Evolutionary conservation across 129 eudicot genomes (phyloP).

Genomic region (Lonicera japonica): DNA sequence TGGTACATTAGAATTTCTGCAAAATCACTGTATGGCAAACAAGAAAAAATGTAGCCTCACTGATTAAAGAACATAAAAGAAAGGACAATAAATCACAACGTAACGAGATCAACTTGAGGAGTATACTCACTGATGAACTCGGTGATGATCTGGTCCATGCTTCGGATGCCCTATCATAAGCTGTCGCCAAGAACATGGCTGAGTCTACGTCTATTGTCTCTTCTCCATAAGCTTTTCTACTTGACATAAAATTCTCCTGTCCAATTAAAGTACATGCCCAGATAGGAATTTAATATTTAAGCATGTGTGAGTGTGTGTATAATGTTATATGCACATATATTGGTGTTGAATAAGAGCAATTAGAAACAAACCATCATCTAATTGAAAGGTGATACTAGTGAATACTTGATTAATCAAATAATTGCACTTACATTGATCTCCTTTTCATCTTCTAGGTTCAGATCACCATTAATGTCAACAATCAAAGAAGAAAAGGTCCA

Average conservation of each 20-base stretch:
- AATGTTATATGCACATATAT: too few species aligned
- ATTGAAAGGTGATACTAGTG: neutral
- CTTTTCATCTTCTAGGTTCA: constrained; percentile 49
- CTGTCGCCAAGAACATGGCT: constrained; percentile 84
- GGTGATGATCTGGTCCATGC: constrained; percentile 81
- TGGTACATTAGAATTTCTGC: neutral
- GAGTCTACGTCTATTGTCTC: constrained; percentile 40
- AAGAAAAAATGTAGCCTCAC: neutral
- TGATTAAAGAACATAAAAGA: neutral
- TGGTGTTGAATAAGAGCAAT: neutral
- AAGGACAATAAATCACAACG: neutral
- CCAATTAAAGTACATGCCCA: neutral
- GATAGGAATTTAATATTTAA: too few species aligned
- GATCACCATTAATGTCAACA: constrained; percentile 82
- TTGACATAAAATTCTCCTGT: constrained; percentile 64
- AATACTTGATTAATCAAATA: neutral
- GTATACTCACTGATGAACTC: constrained; percentile 51
- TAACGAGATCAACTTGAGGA: neutral
- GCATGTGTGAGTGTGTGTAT: too few species aligned
- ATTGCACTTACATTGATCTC: constrained; percentile 67
- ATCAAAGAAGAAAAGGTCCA: constrained; percentile 79
- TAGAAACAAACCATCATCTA: too few species aligned
- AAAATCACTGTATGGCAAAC: neutral
- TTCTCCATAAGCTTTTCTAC: constrained; percentile 62
- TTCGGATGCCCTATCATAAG: constrained; percentile 81